A percentile compares a stretch with the other conserved stretches of the same genome.
phyloP scores from a whole-genome alignment of 495 filamentous ascomycete species.

The Podospora pseudopauciseta region DNA sequence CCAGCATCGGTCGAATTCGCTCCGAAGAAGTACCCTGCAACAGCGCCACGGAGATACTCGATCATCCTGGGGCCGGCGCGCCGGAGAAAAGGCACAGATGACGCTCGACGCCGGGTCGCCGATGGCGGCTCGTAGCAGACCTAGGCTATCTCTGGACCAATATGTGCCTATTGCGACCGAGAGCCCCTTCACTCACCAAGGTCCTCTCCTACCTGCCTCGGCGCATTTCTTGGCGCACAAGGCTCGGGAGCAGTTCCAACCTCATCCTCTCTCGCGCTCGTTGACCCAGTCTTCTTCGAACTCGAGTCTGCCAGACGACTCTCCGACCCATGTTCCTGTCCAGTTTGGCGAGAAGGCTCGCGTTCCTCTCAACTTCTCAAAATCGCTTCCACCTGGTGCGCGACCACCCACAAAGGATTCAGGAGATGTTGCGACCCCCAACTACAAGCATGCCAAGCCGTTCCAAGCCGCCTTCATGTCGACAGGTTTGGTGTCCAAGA shows the following conservation, averaged over 20 bases:
- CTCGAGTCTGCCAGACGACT: constrained; percentile 72
- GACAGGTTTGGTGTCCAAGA: constrained; percentile 89
- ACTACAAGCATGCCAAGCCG: constrained; percentile 80
- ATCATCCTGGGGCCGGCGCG: constrained; percentile 52
- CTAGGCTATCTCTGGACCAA: constrained; percentile 74
- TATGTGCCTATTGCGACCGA: constrained; percentile 57
- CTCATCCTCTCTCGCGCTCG: constrained; percentile 81
- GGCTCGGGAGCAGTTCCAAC: constrained; percentile 47
- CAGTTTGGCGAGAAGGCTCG: constrained; percentile 48
- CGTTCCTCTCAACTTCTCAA: constrained; percentile 65
- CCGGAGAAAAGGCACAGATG: constrained; percentile 43
- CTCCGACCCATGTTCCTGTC: constrained; percentile 62
- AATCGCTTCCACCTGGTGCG: constrained; percentile 67
- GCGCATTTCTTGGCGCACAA: constrained; percentile 42
- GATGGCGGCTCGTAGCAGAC: constrained; percentile 46
- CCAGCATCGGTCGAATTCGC: constrained; percentile 60
- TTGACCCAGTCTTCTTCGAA: constrained; percentile 80
- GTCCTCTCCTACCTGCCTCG: constrained; percentile 53
- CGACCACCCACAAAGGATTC: constrained; percentile 45
- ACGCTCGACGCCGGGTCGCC: constrained; percentile 49
- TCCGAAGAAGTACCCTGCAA: constrained; percentile 82
- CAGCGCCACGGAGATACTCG: constrained; percentile 66
- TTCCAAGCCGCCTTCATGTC: constrained; percentile 86
- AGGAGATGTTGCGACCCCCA: constrained; percentile 71
- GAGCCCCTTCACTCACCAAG: constrained; percentile 57